These are phyloP conservation scores for Eucalyptus regnans DNA, from an alignment of 345 rosid genomes.

Conservation along the genomic window DNA sequence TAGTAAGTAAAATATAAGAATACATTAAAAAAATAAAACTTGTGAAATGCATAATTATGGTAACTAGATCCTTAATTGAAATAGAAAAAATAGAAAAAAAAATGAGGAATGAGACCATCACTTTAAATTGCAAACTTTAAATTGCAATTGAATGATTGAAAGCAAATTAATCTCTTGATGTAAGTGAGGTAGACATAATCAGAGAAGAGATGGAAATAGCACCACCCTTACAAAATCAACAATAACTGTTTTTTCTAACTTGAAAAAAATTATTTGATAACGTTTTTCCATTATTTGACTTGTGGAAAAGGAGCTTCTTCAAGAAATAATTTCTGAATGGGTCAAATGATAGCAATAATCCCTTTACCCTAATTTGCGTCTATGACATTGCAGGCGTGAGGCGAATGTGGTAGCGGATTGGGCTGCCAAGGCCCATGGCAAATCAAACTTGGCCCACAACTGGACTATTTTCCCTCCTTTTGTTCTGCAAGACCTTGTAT, in stretches of 20 bases:
- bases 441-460: no score
- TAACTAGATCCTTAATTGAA: background rate
- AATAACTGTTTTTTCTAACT: background rate
- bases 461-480: no score
- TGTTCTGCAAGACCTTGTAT: no score
- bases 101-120: rapidly evolving
- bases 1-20: no score
- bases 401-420: no score
- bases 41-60: background rate
- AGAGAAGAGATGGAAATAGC: background rate
- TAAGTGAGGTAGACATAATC: background rate
- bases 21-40: no score
- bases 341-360: background rate
- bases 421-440: no score
- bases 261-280: no score
- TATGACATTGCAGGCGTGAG: no score
- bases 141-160: background rate
- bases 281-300: background rate
- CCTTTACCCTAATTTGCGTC: no score
- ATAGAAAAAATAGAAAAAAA: no score
- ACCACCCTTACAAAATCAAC: background rate
- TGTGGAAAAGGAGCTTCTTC: background rate
- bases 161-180: background rate
- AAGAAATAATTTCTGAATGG: background rate
- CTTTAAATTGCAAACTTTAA: background rate